Evolutionary conservation across 768 basidiomycete species (phyloP).

Genomic region (Dacryopinax primogenitus): DNA sequence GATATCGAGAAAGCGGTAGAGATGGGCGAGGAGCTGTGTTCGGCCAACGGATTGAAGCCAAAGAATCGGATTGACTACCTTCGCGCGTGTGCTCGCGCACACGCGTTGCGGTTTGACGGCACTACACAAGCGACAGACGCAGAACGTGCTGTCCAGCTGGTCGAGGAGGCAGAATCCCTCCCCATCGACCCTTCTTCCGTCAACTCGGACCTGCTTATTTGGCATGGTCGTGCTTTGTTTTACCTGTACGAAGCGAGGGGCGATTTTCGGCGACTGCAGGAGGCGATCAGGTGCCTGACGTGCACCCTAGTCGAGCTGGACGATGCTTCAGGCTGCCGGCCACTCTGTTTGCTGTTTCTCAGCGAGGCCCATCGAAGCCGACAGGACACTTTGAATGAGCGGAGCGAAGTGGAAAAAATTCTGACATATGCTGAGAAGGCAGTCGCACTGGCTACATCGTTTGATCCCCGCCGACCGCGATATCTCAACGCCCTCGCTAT

Average conservation of each 20-base stretch:
- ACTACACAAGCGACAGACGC: neutral
- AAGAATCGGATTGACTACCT: neutral
- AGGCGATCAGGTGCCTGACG: neutral
- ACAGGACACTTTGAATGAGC: neutral
- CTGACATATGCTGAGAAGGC: neutral
- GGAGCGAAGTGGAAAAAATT: neutral
- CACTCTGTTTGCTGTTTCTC: neutral
- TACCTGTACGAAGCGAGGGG: neutral
- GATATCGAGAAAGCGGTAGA: neutral
- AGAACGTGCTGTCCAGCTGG: neutral
- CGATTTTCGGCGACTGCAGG: slow-evolving; percentile 1
- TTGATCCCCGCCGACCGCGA: neutral
- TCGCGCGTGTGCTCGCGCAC: neutral
- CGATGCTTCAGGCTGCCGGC: neutral
- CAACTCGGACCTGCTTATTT: neutral
- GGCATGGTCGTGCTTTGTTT: slow-evolving; percentile 1
- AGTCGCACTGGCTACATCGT: neutral
- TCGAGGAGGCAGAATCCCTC: neutral
- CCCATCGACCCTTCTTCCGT: neutral
- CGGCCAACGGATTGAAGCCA: neutral
- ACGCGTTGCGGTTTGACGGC: neutral
- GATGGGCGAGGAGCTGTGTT: neutral
- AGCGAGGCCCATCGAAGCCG: slow-evolving; percentile 4
- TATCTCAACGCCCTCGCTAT: slow-evolving; percentile 1
- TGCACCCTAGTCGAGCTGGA: neutral